These are phyloP conservation scores for Lichenothelia convexa DNA, from an alignment of 495 filamentous ascomycete species.

Conservation along the genomic window DNA sequence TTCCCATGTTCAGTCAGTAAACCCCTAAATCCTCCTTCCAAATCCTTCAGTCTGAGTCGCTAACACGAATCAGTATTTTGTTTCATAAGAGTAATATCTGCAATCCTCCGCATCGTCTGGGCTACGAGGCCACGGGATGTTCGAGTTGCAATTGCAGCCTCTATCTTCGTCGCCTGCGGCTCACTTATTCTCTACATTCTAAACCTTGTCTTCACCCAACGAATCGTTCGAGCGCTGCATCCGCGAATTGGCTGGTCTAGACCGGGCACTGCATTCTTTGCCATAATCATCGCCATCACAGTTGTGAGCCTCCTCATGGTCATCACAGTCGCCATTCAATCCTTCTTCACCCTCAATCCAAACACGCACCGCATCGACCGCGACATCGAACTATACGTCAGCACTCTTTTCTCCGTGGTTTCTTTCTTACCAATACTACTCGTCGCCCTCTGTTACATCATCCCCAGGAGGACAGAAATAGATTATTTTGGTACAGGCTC, in stretches of 20 bases:
- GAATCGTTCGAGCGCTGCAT: conserved; percentile 17
- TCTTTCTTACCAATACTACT: conserved; percentile 9
- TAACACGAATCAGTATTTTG: conserved; percentile 35
- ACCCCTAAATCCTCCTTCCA: not conserved
- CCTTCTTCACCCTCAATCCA: conserved; percentile 14
- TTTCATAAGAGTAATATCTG: conserved; percentile 48
- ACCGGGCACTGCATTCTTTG: conserved; percentile 1
- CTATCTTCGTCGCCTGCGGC: conserved; percentile 29
- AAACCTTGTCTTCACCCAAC: conserved; percentile 18
- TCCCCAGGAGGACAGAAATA: conserved; percentile 4
- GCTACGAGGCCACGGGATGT: conserved; percentile 28
- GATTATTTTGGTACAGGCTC: conserved; percentile 17
- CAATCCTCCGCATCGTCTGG: conserved; percentile 46
- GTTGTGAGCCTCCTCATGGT: conserved; percentile 7
- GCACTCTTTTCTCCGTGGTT: conserved; percentile 14
- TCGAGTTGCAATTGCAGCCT: conserved; percentile 45
- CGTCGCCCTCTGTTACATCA: conserved; percentile 5
- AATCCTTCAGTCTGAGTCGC: not conserved
- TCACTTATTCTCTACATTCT: conserved; percentile 19
- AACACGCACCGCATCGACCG: conserved; percentile 9
- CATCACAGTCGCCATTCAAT: conserved; percentile 9
- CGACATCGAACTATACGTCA: conserved; percentile 8
- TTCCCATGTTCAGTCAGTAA: not conserved
- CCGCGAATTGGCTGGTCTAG: conserved; percentile 15
- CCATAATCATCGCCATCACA: conserved; percentile 11